Evolutionary conservation across 2,329 filamentous ascomycete genomes (phyloP), one percentile per base, ranked within the genome.

Genomic region (Fusarium sublunatum): DNA sequence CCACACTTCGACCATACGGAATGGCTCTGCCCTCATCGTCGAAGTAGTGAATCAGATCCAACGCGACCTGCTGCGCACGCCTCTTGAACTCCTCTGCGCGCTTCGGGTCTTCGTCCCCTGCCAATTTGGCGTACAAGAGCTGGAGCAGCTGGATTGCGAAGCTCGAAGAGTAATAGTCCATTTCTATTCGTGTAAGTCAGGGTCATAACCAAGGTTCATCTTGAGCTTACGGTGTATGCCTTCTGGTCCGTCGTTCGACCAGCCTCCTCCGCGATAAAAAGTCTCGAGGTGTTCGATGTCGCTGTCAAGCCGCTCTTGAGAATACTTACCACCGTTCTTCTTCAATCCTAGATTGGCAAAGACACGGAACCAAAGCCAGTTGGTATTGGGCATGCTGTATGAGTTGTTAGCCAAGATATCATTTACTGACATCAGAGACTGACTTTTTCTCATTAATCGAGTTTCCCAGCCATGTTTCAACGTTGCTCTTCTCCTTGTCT

Each of bases 101-200:
- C 28, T 81, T 81, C 0, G 86, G 86, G 66, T 93, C 91, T 9
- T 86, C 82, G 2, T 89, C 83, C 1, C 82, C 87, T 2, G 88
- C 89, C 2, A 93, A 76, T 63, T 91, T 91, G 29, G 89, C 85
- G 64, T 93, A 94, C 1, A 93, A 79, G 0, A 94, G 83, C 72
- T 94, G 91, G 5, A 93, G 78, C 67, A 91, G 91, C 67, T 93
- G 91, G 53, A 93, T 94, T 2, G 91, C 91, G 72, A 93, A 93
- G 55, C 88, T 91, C 9, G 90, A 91, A 1, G 89, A 92, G 75
- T 93, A 94, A 72, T 93, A 93, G 73, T 93, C 91, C 87, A 93
- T 92, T 75, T 93, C 82, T 84, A 41, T 25, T 6, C 8, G n/a
- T 32, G 36, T 66, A 15, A 70, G 64, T 24, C 22, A 26, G 31